Evolutionary conservation across 1,284 basidiomycete species (phyloP).

Genomic region (Coriolopsis trogii): DNA sequence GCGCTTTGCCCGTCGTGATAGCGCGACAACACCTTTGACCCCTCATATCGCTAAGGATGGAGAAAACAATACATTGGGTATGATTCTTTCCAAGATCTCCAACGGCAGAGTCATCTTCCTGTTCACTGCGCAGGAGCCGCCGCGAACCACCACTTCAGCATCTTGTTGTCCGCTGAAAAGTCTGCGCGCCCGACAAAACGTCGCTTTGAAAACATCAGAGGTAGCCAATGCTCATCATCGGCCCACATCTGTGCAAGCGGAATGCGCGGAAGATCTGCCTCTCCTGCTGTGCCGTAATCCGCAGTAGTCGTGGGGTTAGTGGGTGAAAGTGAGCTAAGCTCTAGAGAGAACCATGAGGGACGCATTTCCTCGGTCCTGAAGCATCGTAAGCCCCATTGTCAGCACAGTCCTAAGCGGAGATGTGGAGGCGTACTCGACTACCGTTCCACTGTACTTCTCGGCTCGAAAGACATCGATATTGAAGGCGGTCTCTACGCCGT

Average conservation of each 20-base stretch:
- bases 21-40: too few species aligned
- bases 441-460: slow-evolving; percentile 50
- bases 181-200: slow-evolving; percentile 62
- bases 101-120: too few species aligned
- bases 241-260: slow-evolving; percentile 68
- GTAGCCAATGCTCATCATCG: slow-evolving; percentile 65
- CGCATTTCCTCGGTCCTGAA: slow-evolving; percentile 70
- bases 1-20: too few species aligned
- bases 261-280: slow-evolving; percentile 36
- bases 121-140: slow-evolving; percentile 10
- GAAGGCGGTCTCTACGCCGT: slow-evolving; percentile 57
- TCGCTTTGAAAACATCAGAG: slow-evolving; percentile 49
- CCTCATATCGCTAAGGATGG: too few species aligned
- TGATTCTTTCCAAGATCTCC: too few species aligned
- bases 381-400: neutral
- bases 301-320: slow-evolving; percentile 2
- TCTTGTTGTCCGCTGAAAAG: slow-evolving; percentile 40
- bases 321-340: slow-evolving; percentile 10
- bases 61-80: too few species aligned
- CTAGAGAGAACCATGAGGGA: slow-evolving; percentile 62
- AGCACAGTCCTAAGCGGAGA: neutral
- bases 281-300: slow-evolving; percentile 2
- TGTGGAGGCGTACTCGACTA: slow-evolving; percentile 55
- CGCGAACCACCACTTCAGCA: slow-evolving; percentile 62
- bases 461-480: slow-evolving; percentile 71